Evolutionary conservation across 2,329 filamentous ascomycete species (phyloP).

Genomic region (Cordyceps pruinosa): DNA sequence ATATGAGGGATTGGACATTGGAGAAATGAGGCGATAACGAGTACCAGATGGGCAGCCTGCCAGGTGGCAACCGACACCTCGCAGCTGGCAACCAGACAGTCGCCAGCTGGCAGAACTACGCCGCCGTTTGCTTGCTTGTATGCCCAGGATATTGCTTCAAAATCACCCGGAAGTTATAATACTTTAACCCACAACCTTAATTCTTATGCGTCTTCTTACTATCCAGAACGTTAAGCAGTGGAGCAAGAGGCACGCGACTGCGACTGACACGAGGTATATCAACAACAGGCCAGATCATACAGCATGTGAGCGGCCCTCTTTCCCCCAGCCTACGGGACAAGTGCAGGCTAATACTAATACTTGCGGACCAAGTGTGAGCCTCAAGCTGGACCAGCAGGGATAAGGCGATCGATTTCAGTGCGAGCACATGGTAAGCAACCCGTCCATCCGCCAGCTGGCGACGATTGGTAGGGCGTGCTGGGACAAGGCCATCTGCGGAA

Average conservation of each 20-base stretch:
- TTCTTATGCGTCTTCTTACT: not conserved
- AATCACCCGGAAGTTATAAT: not conserved
- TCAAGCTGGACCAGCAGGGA: not conserved
- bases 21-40: not conserved
- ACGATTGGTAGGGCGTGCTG: not conserved
- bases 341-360: not conserved
- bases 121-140: slow-evolving; percentile 1
- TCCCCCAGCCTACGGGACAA: not conserved
- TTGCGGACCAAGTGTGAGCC: no score
- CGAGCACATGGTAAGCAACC: not conserved
- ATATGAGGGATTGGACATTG: not conserved
- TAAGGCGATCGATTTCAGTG: not conserved
- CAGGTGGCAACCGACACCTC: not conserved
- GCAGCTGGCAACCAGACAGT: not conserved
- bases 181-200: not conserved
- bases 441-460: not conserved
- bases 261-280: not conserved
- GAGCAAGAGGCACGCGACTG: not conserved
- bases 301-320: not conserved
- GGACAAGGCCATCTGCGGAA: not conserved
- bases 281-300: not conserved
- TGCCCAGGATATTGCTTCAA: not conserved
- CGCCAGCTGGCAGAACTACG: not conserved
- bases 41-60: not conserved
- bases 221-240: not conserved